Evolutionary conservation across 495 filamentous ascomycete species (phyloP).

Genomic region (Astrothelium macrocarpum): DNA sequence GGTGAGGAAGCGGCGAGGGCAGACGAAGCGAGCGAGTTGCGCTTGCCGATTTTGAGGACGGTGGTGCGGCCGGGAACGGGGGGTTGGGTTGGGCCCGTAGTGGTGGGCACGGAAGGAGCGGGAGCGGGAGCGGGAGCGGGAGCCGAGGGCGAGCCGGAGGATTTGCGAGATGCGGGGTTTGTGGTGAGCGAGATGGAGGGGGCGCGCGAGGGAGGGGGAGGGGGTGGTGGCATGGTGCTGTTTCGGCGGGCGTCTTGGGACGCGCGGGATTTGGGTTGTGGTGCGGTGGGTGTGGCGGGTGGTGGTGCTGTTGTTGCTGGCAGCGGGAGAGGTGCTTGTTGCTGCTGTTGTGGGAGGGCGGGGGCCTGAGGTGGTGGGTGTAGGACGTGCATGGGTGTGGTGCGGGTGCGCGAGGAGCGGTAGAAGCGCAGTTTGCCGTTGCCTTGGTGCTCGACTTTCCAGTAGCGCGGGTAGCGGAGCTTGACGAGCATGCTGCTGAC

Average conservation of each 20-base stretch:
- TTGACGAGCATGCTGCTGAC: slow-evolving; percentile 51
- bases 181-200: neutral
- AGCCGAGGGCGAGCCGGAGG: neutral
- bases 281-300: neutral
- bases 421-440: slow-evolving; percentile 36
- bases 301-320: neutral
- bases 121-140: neutral
- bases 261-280: neutral
- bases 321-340: neutral
- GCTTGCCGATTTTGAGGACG: slow-evolving; percentile 2
- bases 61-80: slow-evolving; percentile 5
- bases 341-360: neutral
- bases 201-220: neutral
- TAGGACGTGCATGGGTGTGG: slow-evolving; percentile 12
- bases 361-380: neutral
- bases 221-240: neutral
- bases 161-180: neutral
- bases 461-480: slow-evolving; percentile 62
- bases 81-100: neutral
- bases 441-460: slow-evolving; percentile 54
- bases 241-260: neutral
- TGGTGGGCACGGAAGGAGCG: neutral
- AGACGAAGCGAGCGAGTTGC: neutral
- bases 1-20: neutral
- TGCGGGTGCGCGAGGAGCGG: slow-evolving; percentile 14